These are phyloP conservation scores for Gracilaria gracilis DNA, from an alignment of 23 red algal species.

Conservation along the genomic window DNA sequence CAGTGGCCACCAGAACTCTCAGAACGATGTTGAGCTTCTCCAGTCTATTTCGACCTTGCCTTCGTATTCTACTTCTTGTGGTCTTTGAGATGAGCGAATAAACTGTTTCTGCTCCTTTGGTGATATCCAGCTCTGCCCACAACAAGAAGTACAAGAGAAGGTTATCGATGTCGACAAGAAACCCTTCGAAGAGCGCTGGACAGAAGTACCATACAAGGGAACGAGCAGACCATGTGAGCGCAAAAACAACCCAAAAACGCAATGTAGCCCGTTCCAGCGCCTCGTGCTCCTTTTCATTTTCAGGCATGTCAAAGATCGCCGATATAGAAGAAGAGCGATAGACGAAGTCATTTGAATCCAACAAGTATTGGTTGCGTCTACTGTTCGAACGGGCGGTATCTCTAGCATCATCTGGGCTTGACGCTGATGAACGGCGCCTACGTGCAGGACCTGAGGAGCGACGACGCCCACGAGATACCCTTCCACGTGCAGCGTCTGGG, in stretches of 20 bases:
- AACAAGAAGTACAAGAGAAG: constrained; percentile 55
- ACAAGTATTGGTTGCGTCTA: not conserved
- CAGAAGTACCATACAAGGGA: constrained; percentile 59
- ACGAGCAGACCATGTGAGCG: constrained; percentile 37
- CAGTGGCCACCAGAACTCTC: constrained; percentile 27
- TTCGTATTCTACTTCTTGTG: not conserved
- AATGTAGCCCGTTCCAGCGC: constrained; percentile 28
- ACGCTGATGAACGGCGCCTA: not conserved
- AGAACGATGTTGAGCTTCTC: constrained; percentile 34
- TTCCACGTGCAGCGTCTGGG: not conserved
- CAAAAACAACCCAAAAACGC: constrained; percentile 74
- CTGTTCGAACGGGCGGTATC: not conserved
- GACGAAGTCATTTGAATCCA: not conserved
- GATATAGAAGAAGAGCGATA: not conserved
- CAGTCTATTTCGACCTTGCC: not conserved
- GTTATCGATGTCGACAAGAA: constrained; percentile 28
- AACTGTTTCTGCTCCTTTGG: constrained; percentile 47
- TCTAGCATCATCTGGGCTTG: not conserved
- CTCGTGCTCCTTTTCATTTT: not conserved
- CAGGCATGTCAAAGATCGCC: not conserved
- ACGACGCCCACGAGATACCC: not conserved
- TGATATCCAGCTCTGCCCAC: constrained; percentile 72
- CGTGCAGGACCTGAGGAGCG: not conserved
- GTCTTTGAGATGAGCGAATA: constrained; percentile 35
- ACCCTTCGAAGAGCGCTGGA: not conserved